Base-by-base conservation (phyloP, 352 stramenopile species). In the Phytopythium boreale region DNA sequence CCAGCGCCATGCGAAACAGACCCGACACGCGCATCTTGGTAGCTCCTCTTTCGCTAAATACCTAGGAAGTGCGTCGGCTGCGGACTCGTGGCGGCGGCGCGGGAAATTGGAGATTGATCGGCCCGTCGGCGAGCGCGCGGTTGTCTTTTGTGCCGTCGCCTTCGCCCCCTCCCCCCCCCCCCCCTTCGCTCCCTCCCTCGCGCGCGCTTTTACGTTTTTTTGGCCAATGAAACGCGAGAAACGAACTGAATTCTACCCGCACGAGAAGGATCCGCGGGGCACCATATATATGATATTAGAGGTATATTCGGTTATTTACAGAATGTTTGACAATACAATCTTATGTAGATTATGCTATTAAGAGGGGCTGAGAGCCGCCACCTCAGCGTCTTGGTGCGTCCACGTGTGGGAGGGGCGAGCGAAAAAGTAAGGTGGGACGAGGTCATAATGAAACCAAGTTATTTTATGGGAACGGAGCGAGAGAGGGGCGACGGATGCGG, bases 91-190 rank as follows among this genome's bases (percentile, higher is more conserved):
- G 47, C 69, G 47, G 63, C 66, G 71, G 69, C 69, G 69, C 71
- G 66, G 74, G 69, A 77, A 87, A 85, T 85, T 87, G 66, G 68
- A 75, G 76, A 79, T 85, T 87, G 79, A 79, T 57, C 66, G 47
- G 64, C 44, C 24, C 49, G 12, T 62, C 27, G 55, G 57, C 61
- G 70, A 71, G 65, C 61, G 46, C 47, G 47, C 14, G 47, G 47
- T 53, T 53, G 47, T 53, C 47, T 29, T 34, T 29, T 11, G 24
- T 29, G 46, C 46, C 46, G 22, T 52, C 49, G 15, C n/a, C 22
- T 4, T 15, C 44, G 20, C 39, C 39, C 11, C 39, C 22, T 9
- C 49, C 26, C 49, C 49, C 22, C 49, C 27, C 27, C 27, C 26
- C 1, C n/a, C n/a, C n/a, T n/a, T n/a, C n/a, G n/a, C n/a, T 56